phyloP scores from a whole-genome alignment of 192 early-diverging fungal species.

The Podila epigama region DNA sequence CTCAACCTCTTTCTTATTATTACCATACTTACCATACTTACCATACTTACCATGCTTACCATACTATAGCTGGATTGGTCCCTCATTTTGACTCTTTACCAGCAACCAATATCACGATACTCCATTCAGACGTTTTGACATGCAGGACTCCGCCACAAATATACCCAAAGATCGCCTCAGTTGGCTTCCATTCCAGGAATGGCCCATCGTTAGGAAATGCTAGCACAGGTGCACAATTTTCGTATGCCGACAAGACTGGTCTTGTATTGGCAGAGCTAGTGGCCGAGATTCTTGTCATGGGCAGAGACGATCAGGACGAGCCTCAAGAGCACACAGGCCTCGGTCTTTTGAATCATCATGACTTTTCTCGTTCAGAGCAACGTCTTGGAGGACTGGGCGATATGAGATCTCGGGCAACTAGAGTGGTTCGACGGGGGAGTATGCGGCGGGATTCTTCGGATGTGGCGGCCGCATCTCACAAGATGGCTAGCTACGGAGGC shows the following conservation, averaged over 20 bases:
- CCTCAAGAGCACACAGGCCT: neutral
- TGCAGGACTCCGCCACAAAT: constrained; percentile 34
- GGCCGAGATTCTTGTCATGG: constrained; percentile 41
- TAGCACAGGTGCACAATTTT: constrained; percentile 11
- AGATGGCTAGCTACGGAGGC: neutral
- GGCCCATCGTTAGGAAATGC: neutral
- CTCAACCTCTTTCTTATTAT: neutral
- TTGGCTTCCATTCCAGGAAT: constrained; percentile 29
- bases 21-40: neutral
- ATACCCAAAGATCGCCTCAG: constrained; percentile 17
- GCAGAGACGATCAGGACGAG: constrained; percentile 14
- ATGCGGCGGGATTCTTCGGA: constrained; percentile 46
- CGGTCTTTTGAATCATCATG: neutral
- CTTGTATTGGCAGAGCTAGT: constrained; percentile 34
- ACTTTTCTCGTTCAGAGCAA: constrained; percentile 7
- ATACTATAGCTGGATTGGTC: constrained; percentile 15
- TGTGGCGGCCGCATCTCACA: neutral
- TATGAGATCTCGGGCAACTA: constrained; percentile 32
- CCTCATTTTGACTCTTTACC: constrained; percentile 41
- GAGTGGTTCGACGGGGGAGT: constrained; percentile 38
- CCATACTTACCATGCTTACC: neutral
- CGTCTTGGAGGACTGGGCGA: constrained; percentile 40
- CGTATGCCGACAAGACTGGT: constrained; percentile 39
- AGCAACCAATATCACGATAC: constrained; percentile 22
- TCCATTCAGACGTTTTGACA: constrained; percentile 39